Evolutionary conservation across 2,329 filamentous ascomycete species (phyloP), one percentile per base, ranked within the genome.

Genomic region (Clarireedia sp.): DNA sequence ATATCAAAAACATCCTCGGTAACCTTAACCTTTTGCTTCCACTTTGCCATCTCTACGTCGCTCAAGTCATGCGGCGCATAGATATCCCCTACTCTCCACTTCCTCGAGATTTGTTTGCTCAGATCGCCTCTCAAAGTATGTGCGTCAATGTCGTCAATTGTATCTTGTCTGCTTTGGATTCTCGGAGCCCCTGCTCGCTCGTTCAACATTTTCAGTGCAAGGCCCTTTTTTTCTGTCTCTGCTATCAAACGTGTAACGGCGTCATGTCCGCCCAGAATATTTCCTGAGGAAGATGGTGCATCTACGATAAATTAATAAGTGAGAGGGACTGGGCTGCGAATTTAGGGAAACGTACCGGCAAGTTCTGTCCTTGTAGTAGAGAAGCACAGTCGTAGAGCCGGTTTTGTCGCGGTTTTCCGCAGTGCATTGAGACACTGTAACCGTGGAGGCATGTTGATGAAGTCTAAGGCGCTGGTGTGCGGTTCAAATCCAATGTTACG

Each of bases 51-150:
- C 79, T 96, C 91, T 37, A 76, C 74, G 23, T 83, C 78, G 54
- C 82, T 86, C 68, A 99, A 71, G 72, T 99, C 94, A 68, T 91
- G 88, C 36, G 94, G 94, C 57, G 90, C 81, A 73, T 97, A 97
- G 51, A 96, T 79, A 68, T 97, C 91, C 63, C 94, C 94, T 0
- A 75, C 66, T 64, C 78, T 76, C 86, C 87, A 97, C 41, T 79
- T 77, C 48, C 91, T 84, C 37, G 81, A 78, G 71, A 85, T 78
- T 71, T 89, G 83, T 59, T 72, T 75, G 64, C 82, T 72, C 69
- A 82, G 82, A 60, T 82, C 80, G 45, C 26, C n/a, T 44, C 16
- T 50, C 17, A 10, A 16, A 8, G 12, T 10, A 23, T n/a, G 46
- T 23, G 51, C 43, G 51, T 57, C 55, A 57, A 26, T 29, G 45